A percentile compares a stretch with the other conserved stretches of the same genome.
phyloP scores from a whole-genome alignment of 2,329 filamentous ascomycete species.

The Coniochaeta sp. region DNA sequence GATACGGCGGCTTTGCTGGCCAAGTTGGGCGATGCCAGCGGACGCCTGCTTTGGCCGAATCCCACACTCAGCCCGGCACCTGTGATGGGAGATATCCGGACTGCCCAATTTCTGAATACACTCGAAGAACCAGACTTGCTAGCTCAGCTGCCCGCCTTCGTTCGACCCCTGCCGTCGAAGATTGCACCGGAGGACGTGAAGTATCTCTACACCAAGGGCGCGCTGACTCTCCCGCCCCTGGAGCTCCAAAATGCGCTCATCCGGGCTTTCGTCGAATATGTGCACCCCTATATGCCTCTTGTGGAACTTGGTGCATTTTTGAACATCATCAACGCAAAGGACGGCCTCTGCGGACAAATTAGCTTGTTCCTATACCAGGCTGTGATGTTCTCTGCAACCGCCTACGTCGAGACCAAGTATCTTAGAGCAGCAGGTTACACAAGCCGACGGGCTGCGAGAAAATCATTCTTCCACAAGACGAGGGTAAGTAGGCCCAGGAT shows the following conservation, averaged over 20 bases:
- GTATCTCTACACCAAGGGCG: slow-evolving; percentile 79
- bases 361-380: slow-evolving; percentile 88
- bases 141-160: slow-evolving; percentile 55
- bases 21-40: slow-evolving; percentile 23
- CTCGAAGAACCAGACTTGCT: slow-evolving; percentile 37
- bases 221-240: slow-evolving; percentile 65
- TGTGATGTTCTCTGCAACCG: slow-evolving; percentile 87
- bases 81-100: slow-evolving; percentile 28
- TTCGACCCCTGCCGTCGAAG: slow-evolving; percentile 70
- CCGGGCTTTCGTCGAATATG: slow-evolving; percentile 77
- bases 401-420: slow-evolving; percentile 75
- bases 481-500: slow-evolving; percentile 49
- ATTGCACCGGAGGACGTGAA: slow-evolving; percentile 75
- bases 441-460: slow-evolving; percentile 73
- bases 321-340: slow-evolving; percentile 51
- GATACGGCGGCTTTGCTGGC: slow-evolving; percentile 9
- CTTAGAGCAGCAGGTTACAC: slow-evolving; percentile 71
- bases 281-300: slow-evolving; percentile 90
- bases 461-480: slow-evolving; percentile 81
- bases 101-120: slow-evolving; percentile 35
- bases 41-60: slow-evolving; percentile 22
- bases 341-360: slow-evolving; percentile 63
- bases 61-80: slow-evolving; percentile 18
- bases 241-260: slow-evolving; percentile 73
- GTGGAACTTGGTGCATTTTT: slow-evolving; percentile 61